Percentiles rank a stretch among this genome's conserved stretches.
Conservation (phyloP, 1,284 basidiomycete genomes). For the Schizophyllum commune region DNA sequence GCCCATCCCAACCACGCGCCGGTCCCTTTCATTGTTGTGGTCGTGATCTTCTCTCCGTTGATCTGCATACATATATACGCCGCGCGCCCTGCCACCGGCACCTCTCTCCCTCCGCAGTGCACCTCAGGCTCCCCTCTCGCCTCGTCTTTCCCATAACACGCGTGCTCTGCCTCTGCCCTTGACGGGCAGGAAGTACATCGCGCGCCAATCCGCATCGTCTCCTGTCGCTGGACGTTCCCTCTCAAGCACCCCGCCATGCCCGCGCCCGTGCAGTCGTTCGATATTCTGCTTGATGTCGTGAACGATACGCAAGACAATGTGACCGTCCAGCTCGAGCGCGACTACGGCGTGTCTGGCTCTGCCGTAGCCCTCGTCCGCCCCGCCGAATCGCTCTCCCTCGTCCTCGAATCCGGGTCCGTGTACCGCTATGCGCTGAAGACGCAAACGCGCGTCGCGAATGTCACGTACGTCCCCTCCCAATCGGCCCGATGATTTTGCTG, state of each 20-base stretch:
- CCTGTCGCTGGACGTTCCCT: neutral
- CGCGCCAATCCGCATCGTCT: neutral
- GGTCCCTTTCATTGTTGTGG: too few species aligned
- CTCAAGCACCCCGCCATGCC: slow-evolving; percentile 21
- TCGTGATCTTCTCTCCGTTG: too few species aligned
- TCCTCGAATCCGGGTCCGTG: slow-evolving; percentile 58
- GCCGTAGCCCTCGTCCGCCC: slow-evolving; percentile 53
- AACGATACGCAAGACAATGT: slow-evolving; percentile 62
- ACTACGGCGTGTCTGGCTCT: slow-evolving; percentile 51
- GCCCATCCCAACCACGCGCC: too few species aligned
- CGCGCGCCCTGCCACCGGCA: too few species aligned
- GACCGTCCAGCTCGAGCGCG: slow-evolving; percentile 54
- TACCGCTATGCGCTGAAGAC: slow-evolving; percentile 65
- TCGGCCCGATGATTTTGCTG: slow-evolving; percentile 6
- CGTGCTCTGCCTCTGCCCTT: too few species aligned
- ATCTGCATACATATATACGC: too few species aligned
- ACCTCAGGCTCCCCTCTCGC: too few species aligned
- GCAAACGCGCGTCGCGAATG: slow-evolving; percentile 55
- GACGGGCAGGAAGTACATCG: too few species aligned
- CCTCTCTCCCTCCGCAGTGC: too few species aligned
- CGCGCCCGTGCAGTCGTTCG: slow-evolving; percentile 43
- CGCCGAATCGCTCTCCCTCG: slow-evolving; percentile 53
- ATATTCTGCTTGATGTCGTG: slow-evolving; percentile 58
- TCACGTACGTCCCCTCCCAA: slow-evolving; percentile 43
- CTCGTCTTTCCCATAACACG: too few species aligned